Percentiles rank a stretch among this genome's conserved stretches.
Evolutionary conservation across 805 yeast genomes (phyloP).

Genomic region (Hanseniaspora occidentalis): DNA sequence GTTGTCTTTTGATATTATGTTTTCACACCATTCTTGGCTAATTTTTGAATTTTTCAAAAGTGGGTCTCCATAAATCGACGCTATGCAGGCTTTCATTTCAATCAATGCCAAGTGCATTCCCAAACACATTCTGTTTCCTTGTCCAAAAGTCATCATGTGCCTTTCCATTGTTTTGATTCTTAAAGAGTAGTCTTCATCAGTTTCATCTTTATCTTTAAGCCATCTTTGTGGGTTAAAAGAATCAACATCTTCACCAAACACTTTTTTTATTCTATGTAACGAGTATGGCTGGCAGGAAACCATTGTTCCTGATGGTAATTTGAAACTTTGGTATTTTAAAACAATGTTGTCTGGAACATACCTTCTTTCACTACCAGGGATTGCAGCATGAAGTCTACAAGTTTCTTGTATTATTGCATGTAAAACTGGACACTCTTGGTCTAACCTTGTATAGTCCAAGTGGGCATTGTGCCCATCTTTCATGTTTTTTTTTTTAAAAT

Average conservation of each 20-base stretch:
- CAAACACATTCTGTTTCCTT: slow-evolving; percentile 62
- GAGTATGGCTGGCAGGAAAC: slow-evolving; percentile 59
- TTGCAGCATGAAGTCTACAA: slow-evolving; percentile 51
- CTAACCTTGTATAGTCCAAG: slow-evolving; percentile 29
- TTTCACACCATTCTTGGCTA: slow-evolving; percentile 33
- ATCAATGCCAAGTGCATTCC: slow-evolving; percentile 57
- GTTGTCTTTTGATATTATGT: slow-evolving; percentile 13
- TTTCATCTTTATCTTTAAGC: slow-evolving; percentile 31
- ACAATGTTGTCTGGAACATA: slow-evolving; percentile 26
- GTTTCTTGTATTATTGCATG: slow-evolving; percentile 53
- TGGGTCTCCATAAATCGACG: slow-evolving; percentile 37
- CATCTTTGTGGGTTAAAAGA: slow-evolving; percentile 51
- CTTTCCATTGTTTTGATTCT: slow-evolving; percentile 35
- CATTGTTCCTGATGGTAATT: slow-evolving; percentile 40
- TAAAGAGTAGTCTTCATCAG: slow-evolving; percentile 21
- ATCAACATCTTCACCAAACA: slow-evolving; percentile 39
- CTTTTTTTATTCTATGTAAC: slow-evolving; percentile 36
- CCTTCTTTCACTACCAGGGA: slow-evolving; percentile 66
- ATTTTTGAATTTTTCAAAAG: slow-evolving; percentile 25
- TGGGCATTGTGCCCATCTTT: slow-evolving; percentile 23
- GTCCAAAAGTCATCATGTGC: slow-evolving; percentile 57
- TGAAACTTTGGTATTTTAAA: slow-evolving; percentile 10
- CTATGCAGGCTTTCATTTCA: slow-evolving; percentile 49
- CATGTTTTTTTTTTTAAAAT: slow-evolving; percentile 6
- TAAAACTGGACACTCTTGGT: slow-evolving; percentile 35